Base-by-base conservation (phyloP, 345 rosid genomes). In the Hypericum perforatum region DNA sequence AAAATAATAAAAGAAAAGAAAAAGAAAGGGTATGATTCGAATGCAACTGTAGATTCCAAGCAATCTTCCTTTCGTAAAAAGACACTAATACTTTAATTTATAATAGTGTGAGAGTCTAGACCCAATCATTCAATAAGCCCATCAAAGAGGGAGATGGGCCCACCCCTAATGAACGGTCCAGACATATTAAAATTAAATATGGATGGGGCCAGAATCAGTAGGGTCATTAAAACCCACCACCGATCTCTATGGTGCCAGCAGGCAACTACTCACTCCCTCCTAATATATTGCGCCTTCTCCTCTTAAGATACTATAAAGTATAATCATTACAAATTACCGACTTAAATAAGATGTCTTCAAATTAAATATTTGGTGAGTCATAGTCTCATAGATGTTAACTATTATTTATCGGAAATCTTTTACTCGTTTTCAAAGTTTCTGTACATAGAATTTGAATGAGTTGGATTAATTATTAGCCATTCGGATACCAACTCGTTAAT, bases 201-300 rank as follows among this genome's bases (percentile, higher is more conserved):
- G 2, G 32, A 22, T 52, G 32, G 60, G 64, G 65, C 51, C 50
- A 54, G 11, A 8, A 8, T 7, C n/a, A 6, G 60, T 53, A 50
- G 75, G 70, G 67, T 55, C 72, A 50, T 63, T 29, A 59, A 70
- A 49, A 54, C 63, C 78, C 75, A 67, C 75, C 73, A 67, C 62
- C 53, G 56, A 60, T 66, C 62, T 69, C 62, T 40, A 37, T 32
- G 57, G 65, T 59, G 61, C 56, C 69, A 43, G 63, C 42, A 49
- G 9, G 12, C 15, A 39, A 54, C 7, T 1, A 6, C 13, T 15
- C 52, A 14, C 47, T 14, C 9, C 13, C 15, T 5, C 9, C 8
- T 12, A 16, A 49, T 11, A 0, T 9, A 22, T 12, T 2, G 0
- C 7, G 0, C 32, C 32, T 22, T 22, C 32, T 22, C 32, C 32